Base-by-base conservation (phyloP, 805 yeast species). In the Saccharomycopsis amapae region DNA sequence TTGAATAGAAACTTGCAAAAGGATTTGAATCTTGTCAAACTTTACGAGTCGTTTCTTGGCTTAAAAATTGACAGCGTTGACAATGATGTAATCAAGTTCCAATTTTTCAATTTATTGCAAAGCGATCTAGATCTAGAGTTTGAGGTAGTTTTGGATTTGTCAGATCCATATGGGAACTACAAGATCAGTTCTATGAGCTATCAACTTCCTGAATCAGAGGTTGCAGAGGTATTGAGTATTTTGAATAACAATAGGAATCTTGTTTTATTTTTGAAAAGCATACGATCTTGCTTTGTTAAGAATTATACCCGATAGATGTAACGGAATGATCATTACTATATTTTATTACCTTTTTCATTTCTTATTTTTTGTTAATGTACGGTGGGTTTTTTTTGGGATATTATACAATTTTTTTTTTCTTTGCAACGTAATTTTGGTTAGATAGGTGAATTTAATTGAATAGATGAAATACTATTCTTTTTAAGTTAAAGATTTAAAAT, bases 21-120 rank as follows among this genome's bases (percentile, higher is more conserved):
- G 32, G 54, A 51, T 38, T 42, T 51, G 26, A 32, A 30, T 31
- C 13, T 38, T 13, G 46, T 48, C 19, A 47, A 45, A 34, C 33
- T 45, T 6, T 51, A 48, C 25, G 52, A 51, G 36, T 23, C 37
- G 6, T 48, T 51, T 20, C 34, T 51, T 13, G 54, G 54, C 4
- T 39, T 51, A 37, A 51, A 42, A 26, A 48, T 51, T 26, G 47
- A 43, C 13, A 47, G 52, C 25, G 33, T 45, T 15, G 31, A 43
- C 12, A 46, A 44, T 22, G 54, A 51, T 20, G 20, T 51, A 7
- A 45, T 51, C 5, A 44, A 34, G 28, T 48, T 51, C 20, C 24
- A 33, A 5, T 51, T 51, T 25, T 41, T 37, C 35, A 45, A 51
- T 39, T 24, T 51, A 17, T 31, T 30, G 15, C 46, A 44, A 20